phyloP scores from a whole-genome alignment of 495 filamentous ascomycete genomes.

The Penicillium verhagenii region DNA sequence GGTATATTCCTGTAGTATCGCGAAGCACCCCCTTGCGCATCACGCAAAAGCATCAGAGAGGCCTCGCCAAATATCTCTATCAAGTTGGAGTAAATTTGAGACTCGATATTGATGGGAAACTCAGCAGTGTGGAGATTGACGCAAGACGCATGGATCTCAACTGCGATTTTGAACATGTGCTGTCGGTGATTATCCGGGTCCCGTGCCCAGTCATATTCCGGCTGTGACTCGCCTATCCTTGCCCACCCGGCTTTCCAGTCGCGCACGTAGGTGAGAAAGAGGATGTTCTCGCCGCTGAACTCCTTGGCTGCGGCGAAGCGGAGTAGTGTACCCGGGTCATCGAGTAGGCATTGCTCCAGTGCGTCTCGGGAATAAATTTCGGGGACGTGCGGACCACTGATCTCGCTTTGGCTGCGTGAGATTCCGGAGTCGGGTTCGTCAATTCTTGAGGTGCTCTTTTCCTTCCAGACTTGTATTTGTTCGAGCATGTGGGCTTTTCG shows the following conservation, averaged over 20 bases:
- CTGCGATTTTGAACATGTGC: slow-evolving; percentile 27
- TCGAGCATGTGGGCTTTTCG: slow-evolving; percentile 19
- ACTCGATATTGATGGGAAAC: slow-evolving; percentile 57
- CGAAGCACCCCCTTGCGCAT: background rate
- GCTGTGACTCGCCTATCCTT: background rate
- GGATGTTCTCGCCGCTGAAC: slow-evolving; percentile 59
- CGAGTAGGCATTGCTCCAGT: slow-evolving; percentile 47
- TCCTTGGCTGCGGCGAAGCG: slow-evolving; percentile 53
- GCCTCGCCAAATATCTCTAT: slow-evolving; percentile 39
- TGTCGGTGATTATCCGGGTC: slow-evolving; percentile 33
- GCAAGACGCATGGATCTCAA: slow-evolving; percentile 51
- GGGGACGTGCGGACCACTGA: slow-evolving; percentile 20
- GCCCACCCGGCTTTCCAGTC: slow-evolving; percentile 47
- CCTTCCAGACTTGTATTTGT: slow-evolving; percentile 12
- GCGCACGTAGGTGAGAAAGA: slow-evolving; percentile 52
- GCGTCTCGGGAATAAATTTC: slow-evolving; percentile 49
- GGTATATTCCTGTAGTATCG: slow-evolving; percentile 4
- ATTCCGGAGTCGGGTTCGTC: slow-evolving; percentile 7
- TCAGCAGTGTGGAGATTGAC: slow-evolving; percentile 45
- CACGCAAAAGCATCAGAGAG: background rate
- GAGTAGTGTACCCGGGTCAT: slow-evolving; percentile 47
- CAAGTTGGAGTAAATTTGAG: slow-evolving; percentile 33
- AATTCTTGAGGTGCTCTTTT: slow-evolving; percentile 10
- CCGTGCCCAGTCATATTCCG: slow-evolving; percentile 23
- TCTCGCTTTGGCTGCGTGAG: slow-evolving; percentile 14